Percentiles rank a stretch among this genome's conserved stretches.
These are phyloP conservation scores for Penicillium canescens DNA, from an alignment of 495 filamentous ascomycete genomes.

Conservation along the genomic window DNA sequence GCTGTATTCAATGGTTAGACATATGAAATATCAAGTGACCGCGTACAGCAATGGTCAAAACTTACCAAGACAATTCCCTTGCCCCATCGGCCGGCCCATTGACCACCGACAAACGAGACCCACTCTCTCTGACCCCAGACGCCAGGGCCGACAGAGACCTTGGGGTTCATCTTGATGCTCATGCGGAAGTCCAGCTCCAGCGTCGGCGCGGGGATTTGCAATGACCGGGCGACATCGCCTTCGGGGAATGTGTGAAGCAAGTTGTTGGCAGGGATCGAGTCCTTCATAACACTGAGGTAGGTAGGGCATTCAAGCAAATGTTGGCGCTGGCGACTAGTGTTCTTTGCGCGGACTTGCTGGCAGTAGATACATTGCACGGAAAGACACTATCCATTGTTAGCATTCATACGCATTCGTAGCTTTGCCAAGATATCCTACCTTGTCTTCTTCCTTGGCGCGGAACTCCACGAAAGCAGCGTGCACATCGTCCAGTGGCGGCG, in stretches of 20 bases:
- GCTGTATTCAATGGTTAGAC: slow-evolving; percentile 33
- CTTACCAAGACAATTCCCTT: slow-evolving; percentile 60
- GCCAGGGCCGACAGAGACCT: slow-evolving; percentile 52
- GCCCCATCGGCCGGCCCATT: slow-evolving; percentile 62
- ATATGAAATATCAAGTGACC: not conserved
- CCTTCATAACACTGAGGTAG: slow-evolving; percentile 59
- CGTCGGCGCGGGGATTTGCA: slow-evolving; percentile 55
- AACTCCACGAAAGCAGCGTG: slow-evolving; percentile 59
- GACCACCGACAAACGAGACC: slow-evolving; percentile 58
- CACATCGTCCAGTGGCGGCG: slow-evolving; percentile 52
- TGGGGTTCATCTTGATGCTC: slow-evolving; percentile 60
- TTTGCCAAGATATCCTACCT: slow-evolving; percentile 35
- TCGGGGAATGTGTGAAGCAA: slow-evolving; percentile 58
- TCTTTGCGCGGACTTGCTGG: slow-evolving; percentile 58
- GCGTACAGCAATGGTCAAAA: not conserved
- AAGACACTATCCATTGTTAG: slow-evolving; percentile 42
- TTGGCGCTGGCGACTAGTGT: slow-evolving; percentile 56
- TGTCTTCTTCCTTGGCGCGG: slow-evolving; percentile 58
- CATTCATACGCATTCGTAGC: not conserved
- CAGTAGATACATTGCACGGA: slow-evolving; percentile 61
- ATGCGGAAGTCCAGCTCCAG: slow-evolving; percentile 64
- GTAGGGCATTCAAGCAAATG: slow-evolving; percentile 56
- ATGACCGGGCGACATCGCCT: slow-evolving; percentile 51
- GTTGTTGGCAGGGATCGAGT: slow-evolving; percentile 59
- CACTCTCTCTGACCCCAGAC: slow-evolving; percentile 59